Conservation (phyloP, 2,329 filamentous ascomycete species). For the Aspergillus arachidicola region DNA sequence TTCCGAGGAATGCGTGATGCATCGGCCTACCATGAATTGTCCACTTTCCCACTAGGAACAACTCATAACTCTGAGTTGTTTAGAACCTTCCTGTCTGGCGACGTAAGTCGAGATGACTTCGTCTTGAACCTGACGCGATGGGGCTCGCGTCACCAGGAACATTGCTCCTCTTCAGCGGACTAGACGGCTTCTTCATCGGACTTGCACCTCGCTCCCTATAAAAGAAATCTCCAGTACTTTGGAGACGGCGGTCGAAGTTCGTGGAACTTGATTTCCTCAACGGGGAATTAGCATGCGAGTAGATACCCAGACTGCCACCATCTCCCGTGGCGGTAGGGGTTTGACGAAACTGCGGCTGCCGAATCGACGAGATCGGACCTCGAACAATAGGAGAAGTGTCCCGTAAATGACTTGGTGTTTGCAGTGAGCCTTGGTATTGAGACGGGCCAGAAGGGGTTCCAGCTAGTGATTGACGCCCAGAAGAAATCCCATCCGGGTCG, state of each 20-base stretch:
- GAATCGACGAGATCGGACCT: slow-evolving; percentile 48
- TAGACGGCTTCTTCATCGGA: slow-evolving; percentile 42
- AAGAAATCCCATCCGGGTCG: slow-evolving; percentile 62
- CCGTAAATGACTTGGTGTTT: slow-evolving; percentile 50
- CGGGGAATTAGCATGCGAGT: slow-evolving; percentile 78
- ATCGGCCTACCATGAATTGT: slow-evolving; percentile 8
- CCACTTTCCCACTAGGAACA: slow-evolving; percentile 2
- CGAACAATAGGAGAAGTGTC: slow-evolving; percentile 50
- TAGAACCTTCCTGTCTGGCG: slow-evolving; percentile 36
- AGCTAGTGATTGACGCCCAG: slow-evolving; percentile 44
- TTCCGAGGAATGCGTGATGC: slow-evolving; percentile 5
- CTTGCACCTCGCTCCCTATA: slow-evolving; percentile 40
- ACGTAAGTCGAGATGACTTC: slow-evolving; percentile 31
- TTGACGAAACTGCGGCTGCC: slow-evolving; percentile 57
- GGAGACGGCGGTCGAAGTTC: slow-evolving; percentile 49
- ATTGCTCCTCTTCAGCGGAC: slow-evolving; percentile 48
- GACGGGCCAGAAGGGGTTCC: slow-evolving; percentile 45
- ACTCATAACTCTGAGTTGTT: slow-evolving; percentile 3
- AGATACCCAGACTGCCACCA: slow-evolving; percentile 80
- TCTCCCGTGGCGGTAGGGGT: slow-evolving; percentile 52
- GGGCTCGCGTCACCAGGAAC: slow-evolving; percentile 40
- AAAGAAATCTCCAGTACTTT: slow-evolving; percentile 42
- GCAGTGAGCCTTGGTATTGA: slow-evolving; percentile 34
- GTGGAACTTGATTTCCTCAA: slow-evolving; percentile 74
- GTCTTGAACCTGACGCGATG: slow-evolving; percentile 36